Evolutionary conservation across 306 rosid species (phyloP), one percentile per base, ranked within the genome.

Genomic region (Macrotyloma uniflorum): DNA sequence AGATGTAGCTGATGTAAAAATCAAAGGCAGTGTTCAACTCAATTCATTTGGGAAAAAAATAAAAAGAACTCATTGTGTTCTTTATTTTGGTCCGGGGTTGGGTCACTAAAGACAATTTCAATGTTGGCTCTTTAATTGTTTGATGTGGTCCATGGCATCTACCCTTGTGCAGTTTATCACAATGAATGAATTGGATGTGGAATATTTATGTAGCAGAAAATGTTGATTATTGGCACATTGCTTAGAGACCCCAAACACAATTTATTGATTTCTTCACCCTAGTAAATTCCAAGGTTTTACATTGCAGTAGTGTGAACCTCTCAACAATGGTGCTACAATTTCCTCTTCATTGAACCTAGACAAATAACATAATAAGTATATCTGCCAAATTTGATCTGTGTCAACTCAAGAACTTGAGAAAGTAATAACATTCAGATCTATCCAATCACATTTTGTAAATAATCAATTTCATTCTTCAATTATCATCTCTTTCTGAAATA

Each of bases 71-170:
- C 55, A 12, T 62, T 35, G 13, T n/a, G 20, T 74, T 42, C 78
- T 19, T 45, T 74, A 28, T 45, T 5, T 58, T 61, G 59, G 67
- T 55, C 24, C 40, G 32, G 49, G 71, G 14, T 74, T 74, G 59
- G 59, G 47, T 45, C 20, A 26, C 19, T 42, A 40, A 55, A 42
- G 67, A 74, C 30, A 74, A 32, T 22, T 55, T 61, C 30, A 10
- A 3, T 40, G 47, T 62, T 47, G 23, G 23, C 36, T 63, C 63
- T 47, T 33, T 30, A 3, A 45, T n/a, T 11, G 30, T 62, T 4
- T 62, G 33, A 15, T 54, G 36, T 72, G 50, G 51, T 57, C 35
- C 66, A 22, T 54, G 14, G n/a, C 4, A 14, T 36, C 18, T 19
- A 35, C 23, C 35, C 49, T 51, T 33, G 50, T 22, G 76, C 63